Conservation (phyloP, 192 early-diverging fungal species). For the Paraglomus occultum region DNA sequence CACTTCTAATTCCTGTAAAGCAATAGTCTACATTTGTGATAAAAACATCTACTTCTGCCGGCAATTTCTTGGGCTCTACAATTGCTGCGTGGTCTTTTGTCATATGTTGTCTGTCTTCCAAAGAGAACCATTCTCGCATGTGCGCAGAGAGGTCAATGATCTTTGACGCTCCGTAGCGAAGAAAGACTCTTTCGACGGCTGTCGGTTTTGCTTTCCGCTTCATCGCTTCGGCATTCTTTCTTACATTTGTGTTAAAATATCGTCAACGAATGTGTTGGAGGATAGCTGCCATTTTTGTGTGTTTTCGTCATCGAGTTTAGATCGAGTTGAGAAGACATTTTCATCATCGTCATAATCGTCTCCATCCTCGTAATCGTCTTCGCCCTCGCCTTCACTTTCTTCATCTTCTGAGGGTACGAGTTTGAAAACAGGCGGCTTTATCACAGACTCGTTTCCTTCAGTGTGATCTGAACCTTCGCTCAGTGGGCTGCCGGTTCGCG, state of each 20-base stretch:
- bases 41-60: constrained; percentile 13
- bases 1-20: no score
- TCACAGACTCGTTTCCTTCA: no score
- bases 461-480: no score
- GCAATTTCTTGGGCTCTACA: constrained; percentile 3
- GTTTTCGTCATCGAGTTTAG: no score
- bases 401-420: no score
- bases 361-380: no score
- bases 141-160: constrained; percentile 27
- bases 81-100: constrained; percentile 12
- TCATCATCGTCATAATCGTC: background rate
- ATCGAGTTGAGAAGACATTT: no score
- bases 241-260: constrained; percentile 27
- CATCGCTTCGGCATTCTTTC: constrained; percentile 14
- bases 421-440: no score
- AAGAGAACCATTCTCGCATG: constrained; percentile 23
- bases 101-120: constrained; percentile 12
- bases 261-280: constrained; percentile 14
- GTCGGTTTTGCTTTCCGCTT: constrained; percentile 19
- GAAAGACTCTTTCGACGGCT: constrained; percentile 3
- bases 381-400: no score
- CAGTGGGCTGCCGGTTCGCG: no score
- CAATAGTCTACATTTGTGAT: no score
- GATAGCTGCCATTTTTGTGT: constrained; percentile 18
- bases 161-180: constrained; percentile 19